These are phyloP conservation scores for Polytrichum commune DNA, from an alignment of 225 moss, liverwort and hornwort species.

Conservation along the genomic window DNA sequence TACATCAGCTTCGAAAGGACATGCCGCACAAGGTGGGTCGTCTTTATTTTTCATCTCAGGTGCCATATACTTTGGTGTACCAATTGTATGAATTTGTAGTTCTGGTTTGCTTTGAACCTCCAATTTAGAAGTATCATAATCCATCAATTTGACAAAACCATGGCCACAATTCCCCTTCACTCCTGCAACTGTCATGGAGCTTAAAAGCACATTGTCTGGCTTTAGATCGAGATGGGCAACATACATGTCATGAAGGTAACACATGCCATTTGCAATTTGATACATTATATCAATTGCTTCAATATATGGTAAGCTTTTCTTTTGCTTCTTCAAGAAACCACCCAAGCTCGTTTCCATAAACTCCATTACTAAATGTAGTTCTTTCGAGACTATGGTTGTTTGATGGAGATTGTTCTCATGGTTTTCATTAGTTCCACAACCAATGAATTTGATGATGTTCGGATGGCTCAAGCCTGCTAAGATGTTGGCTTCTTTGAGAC, in stretches of 20 bases:
- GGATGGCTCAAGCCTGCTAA: conserved; percentile 15
- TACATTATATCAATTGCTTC: not conserved
- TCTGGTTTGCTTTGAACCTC: not conserved
- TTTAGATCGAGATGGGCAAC: conserved; percentile 8
- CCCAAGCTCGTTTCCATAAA: not conserved
- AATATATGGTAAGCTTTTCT: not conserved
- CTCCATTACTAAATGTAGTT: not conserved
- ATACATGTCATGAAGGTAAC: not conserved
- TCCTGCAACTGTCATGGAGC: not conserved
- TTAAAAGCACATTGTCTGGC: not conserved
- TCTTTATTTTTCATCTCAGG: not conserved
- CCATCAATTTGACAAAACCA: not conserved
- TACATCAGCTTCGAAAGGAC: not conserved
- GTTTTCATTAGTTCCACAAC: conserved; percentile 5
- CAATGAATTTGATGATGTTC: conserved; percentile 16
- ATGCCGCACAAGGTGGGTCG: not conserved
- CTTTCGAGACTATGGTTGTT: no score
- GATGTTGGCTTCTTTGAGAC: conserved; percentile 17
- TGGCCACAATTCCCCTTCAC: not conserved
- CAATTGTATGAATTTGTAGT: not conserved
- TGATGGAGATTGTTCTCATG: not conserved
- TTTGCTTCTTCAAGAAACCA: not conserved
- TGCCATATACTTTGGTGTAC: conserved; percentile 4
- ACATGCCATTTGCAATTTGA: conserved; percentile 8
- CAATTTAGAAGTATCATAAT: not conserved